A percentile compares a stretch with the other conserved stretches of the same genome.
These are phyloP conservation scores for Lepidium africanum DNA, from an alignment of 345 rosid species.

Conservation along the genomic window DNA sequence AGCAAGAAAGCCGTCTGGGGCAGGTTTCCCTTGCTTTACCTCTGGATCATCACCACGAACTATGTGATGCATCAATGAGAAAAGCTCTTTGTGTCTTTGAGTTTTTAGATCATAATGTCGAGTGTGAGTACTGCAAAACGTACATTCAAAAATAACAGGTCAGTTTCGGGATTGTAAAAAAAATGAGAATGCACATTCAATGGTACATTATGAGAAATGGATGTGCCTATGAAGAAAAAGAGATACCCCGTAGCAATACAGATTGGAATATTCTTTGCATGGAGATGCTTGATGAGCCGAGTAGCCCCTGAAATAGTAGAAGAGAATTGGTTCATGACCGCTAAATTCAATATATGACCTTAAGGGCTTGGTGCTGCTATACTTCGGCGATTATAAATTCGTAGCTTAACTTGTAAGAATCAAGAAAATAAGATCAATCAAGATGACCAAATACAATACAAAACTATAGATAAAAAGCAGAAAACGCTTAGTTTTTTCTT, in stretches of 20 bases:
- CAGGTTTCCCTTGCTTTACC: conserved; percentile 91
- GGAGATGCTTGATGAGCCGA: conserved; percentile 63
- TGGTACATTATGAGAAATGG: not conserved
- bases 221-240: not conserved
- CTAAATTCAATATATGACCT: not conserved
- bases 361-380: not conserved
- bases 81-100: conserved; percentile 67
- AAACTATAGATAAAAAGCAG: no score
- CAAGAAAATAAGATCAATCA: not conserved
- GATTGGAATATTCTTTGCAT: conserved; percentile 68
- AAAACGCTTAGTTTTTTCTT: not conserved
- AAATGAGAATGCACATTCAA: not conserved
- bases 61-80: conserved; percentile 89
- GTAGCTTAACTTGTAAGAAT: not conserved
- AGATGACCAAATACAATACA: not conserved
- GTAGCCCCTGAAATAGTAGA: conserved; percentile 54
- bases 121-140: conserved; percentile 56
- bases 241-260: conserved; percentile 81
- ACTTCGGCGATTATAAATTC: not conserved
- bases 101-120: conserved; percentile 84
- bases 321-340: not conserved
- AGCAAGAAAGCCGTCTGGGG: conserved; percentile 82
- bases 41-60: conserved; percentile 98
- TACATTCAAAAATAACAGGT: not conserved
- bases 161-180: not conserved